Conservation (phyloP, 2,329 filamentous ascomycete species). For the Sporothrix brunneoviolacea region DNA sequence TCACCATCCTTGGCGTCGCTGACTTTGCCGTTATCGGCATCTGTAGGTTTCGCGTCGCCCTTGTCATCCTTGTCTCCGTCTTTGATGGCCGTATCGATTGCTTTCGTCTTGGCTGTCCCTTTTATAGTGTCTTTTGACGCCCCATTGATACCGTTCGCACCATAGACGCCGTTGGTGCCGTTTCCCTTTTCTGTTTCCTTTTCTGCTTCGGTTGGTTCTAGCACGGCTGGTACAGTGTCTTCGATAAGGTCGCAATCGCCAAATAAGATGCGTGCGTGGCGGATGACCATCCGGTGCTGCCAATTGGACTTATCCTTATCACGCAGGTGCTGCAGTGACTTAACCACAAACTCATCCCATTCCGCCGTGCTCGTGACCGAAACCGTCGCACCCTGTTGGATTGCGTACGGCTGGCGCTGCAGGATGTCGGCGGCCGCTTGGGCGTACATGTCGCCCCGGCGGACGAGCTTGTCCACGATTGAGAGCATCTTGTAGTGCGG, state of each 20-base stretch:
- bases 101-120: no score
- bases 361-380: slow-evolving; percentile 54
- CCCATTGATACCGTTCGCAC: no score
- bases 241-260: slow-evolving; percentile 18
- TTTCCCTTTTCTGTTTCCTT: not conserved
- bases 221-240: not conserved
- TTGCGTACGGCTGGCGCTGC: slow-evolving; percentile 48
- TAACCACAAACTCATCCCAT: slow-evolving; percentile 50
- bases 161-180: no score
- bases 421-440: slow-evolving; percentile 46
- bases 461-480: slow-evolving; percentile 73
- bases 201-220: not conserved
- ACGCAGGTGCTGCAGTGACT: slow-evolving; percentile 43
- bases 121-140: no score
- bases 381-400: slow-evolving; percentile 41
- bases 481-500: slow-evolving; percentile 89
- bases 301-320: slow-evolving; percentile 87
- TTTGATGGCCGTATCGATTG: no score
- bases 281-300: slow-evolving; percentile 86
- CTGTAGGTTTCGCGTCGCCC: no score
- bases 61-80: no score
- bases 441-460: slow-evolving; percentile 40
- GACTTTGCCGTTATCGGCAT: no score
- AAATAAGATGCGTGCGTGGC: slow-evolving; percentile 55
- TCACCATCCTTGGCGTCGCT: no score